Percentiles rank a stretch among this genome's conserved stretches.
Evolutionary conservation across 225 moss, liverwort and hornwort genomes (phyloP).

Genomic region (Physcomitrium patens): DNA sequence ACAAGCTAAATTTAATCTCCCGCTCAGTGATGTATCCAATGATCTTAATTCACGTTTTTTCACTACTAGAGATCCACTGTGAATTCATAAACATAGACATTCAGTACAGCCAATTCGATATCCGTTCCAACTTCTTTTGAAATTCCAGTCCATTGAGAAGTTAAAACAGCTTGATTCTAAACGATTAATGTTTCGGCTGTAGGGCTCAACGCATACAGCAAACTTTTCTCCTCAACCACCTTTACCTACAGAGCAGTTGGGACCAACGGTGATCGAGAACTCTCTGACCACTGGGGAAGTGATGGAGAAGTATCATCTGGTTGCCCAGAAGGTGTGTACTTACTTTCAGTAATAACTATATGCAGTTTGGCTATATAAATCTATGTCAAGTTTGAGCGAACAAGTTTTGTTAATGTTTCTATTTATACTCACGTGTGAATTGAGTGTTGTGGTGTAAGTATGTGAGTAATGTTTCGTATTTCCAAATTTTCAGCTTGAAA

Average conservation of each 20-base stretch:
- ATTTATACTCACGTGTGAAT: neutral
- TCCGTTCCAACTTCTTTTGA: slow-evolving; percentile 5
- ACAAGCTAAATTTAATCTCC: slow-evolving; percentile 2
- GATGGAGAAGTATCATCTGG: slow-evolving; percentile 91
- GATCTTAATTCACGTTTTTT: neutral
- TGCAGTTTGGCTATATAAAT: neutral
- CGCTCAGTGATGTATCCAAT: slow-evolving; percentile 1
- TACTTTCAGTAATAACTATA: neutral
- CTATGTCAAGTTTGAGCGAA: slow-evolving; percentile 5
- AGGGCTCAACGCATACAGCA: slow-evolving; percentile 56
- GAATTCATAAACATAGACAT: slow-evolving; percentile 8
- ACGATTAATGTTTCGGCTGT: slow-evolving; percentile 12
- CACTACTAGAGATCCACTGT: neutral
- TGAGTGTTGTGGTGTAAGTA: neutral
- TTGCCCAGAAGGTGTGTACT: slow-evolving; percentile 80
- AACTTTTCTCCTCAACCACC: slow-evolving; percentile 58
- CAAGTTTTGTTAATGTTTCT: slow-evolving; percentile 2
- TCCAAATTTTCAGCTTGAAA: slow-evolving; percentile 66
- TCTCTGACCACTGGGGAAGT: slow-evolving; percentile 87
- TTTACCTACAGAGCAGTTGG: slow-evolving; percentile 60
- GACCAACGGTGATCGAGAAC: slow-evolving; percentile 63
- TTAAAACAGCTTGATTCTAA: slow-evolving; percentile 5
- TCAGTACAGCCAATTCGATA: slow-evolving; percentile 12
- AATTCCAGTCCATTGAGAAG: slow-evolving; percentile 24
- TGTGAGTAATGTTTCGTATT: slow-evolving; percentile 11